Conservation (phyloP, 495 filamentous ascomycete genomes). For the Annulohypoxylon moriforme region DNA sequence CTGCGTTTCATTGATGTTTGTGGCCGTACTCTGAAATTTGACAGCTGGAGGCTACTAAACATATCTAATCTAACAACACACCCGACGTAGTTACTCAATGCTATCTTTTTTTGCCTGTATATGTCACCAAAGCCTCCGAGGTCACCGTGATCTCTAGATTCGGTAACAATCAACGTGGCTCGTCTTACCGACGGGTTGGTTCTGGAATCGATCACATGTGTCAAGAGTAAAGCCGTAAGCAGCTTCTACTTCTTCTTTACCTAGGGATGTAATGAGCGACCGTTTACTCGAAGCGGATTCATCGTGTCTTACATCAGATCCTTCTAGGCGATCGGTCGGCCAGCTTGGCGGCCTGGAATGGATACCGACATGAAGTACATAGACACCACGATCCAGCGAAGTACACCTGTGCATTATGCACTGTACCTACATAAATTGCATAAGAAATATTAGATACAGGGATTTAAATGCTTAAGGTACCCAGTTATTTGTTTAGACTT, state of each 20-base stretch:
- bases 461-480: not conserved
- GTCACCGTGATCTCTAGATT: not conserved
- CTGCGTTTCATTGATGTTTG: constrained; percentile 40
- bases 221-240: constrained; percentile 1
- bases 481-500: constrained; percentile 8
- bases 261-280: not conserved
- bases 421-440: constrained; percentile 5
- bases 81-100: constrained; percentile 43
- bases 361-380: constrained; percentile 21
- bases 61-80: constrained; percentile 46
- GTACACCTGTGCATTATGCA: constrained; percentile 5
- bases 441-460: not conserved
- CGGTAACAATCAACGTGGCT: constrained; percentile 22
- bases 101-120: constrained; percentile 33
- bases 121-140: not conserved
- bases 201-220: not conserved
- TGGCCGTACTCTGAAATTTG: constrained; percentile 44
- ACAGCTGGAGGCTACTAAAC: constrained; percentile 39
- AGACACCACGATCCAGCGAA: not conserved
- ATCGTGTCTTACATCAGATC: constrained; percentile 22
- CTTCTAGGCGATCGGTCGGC: not conserved
- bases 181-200: not conserved
- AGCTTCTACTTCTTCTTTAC: not conserved
- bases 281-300: constrained; percentile 9
- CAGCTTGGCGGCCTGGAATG: constrained; percentile 14